A percentile compares a stretch with the other conserved stretches of the same genome.
Conservation (phyloP, 805 yeast genomes). For the Priceomyces haplophilus region DNA sequence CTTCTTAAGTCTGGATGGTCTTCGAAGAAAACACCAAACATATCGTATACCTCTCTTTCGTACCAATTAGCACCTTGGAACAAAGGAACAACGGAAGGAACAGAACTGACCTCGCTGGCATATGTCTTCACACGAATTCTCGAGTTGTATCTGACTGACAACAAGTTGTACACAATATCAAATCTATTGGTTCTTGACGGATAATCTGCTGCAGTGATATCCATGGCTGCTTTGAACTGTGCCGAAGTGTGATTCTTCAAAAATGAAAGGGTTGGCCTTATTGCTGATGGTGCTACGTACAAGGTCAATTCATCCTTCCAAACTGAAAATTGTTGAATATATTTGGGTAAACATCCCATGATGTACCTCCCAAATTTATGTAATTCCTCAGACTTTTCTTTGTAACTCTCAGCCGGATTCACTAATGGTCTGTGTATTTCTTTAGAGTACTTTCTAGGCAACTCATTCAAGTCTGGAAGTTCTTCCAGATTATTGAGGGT, state of each 20-base stretch:
- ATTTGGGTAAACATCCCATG: constrained; percentile 77
- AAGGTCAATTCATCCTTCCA: constrained; percentile 88
- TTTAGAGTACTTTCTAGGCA: constrained; percentile 36
- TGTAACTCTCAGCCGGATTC: constrained; percentile 76
- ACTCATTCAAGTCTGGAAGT: constrained; percentile 31
- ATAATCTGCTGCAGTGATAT: constrained; percentile 83
- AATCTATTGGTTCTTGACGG: constrained; percentile 82
- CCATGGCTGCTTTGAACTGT: constrained; percentile 75
- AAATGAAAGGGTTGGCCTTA: constrained; percentile 67
- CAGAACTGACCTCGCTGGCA: constrained; percentile 78
- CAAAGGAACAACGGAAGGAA: constrained; percentile 71
- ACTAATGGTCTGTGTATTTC: constrained; percentile 48
- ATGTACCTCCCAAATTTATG: constrained; percentile 80
- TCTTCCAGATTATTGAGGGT: constrained; percentile 15
- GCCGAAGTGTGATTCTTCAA: constrained; percentile 76
- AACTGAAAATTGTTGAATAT: constrained; percentile 76
- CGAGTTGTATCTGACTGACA: constrained; percentile 79
- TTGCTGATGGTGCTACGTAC: constrained; percentile 71
- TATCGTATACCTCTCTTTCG: constrained; percentile 85
- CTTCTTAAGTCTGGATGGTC: constrained; percentile 88
- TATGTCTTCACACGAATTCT: constrained; percentile 86
- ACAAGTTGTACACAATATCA: constrained; percentile 80
- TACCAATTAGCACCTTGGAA: constrained; percentile 86
- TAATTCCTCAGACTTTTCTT: constrained; percentile 62
- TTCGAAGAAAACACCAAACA: constrained; percentile 84